phyloP scores from a whole-genome alignment of 331 rosid species.

The Malus hybrid region DNA sequence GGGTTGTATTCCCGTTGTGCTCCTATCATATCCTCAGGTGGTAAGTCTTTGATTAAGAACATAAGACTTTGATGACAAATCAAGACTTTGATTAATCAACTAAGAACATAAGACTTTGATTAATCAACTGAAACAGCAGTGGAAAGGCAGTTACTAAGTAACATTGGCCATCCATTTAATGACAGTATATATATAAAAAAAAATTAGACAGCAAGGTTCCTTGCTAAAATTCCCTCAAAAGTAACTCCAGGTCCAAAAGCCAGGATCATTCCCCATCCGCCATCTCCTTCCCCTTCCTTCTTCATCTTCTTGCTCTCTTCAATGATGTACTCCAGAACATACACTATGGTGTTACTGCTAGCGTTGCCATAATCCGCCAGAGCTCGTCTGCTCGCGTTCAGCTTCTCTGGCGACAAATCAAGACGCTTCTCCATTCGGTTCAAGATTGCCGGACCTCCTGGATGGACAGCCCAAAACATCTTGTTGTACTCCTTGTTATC shows the following conservation, averaged over 20 bases:
- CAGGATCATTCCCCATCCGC: constrained; percentile 79
- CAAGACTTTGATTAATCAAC: background rate
- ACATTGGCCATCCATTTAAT: background rate
- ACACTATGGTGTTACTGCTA: constrained; percentile 82
- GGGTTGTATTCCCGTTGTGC: no score
- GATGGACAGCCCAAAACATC: constrained; percentile 94
- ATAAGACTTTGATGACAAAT: background rate
- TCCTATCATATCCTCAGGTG: no score
- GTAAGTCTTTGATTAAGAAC: background rate
- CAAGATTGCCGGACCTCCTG: constrained; percentile 95
- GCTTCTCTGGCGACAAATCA: constrained; percentile 69
- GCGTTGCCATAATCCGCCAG: constrained; percentile 91
- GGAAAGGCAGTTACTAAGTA: background rate
- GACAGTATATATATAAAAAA: background rate
- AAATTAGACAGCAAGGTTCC: constrained; percentile 45
- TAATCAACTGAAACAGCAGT: background rate
- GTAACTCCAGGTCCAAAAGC: constrained; percentile 98
- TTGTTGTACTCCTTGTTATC: constrained; percentile 49
- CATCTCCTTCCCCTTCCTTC: constrained; percentile 28
- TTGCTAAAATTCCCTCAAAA: constrained; percentile 83
- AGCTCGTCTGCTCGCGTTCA: constrained; percentile 74
- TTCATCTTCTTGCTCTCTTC: constrained; percentile 54
- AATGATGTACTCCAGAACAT: constrained; percentile 83
- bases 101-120: background rate
- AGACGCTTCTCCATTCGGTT: constrained; percentile 71